These are phyloP conservation scores for Trichomonascaceae sp. DNA, from an alignment of 1,139 yeast species.

Conservation along the genomic window DNA sequence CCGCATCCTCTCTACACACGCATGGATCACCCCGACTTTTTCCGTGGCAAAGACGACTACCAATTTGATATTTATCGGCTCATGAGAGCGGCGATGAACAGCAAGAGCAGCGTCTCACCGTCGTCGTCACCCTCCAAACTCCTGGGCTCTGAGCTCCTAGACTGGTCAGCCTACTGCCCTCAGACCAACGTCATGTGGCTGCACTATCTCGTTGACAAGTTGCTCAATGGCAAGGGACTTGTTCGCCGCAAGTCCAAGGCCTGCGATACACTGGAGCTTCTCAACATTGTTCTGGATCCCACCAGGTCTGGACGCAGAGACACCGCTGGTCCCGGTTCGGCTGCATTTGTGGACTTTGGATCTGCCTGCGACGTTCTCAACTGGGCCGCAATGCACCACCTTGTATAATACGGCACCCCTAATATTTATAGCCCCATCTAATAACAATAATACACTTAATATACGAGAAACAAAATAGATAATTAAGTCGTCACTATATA, in stretches of 20 bases:
- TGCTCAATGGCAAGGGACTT: slow-evolving; percentile 29
- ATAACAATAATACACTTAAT: too few species aligned
- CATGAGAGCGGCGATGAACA: slow-evolving; percentile 26
- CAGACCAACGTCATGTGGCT: slow-evolving; percentile 38
- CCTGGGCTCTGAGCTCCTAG: slow-evolving; percentile 8
- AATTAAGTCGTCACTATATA: too few species aligned
- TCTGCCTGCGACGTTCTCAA: slow-evolving; percentile 18
- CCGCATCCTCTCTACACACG: slow-evolving; percentile 21
- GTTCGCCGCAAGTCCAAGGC: slow-evolving; percentile 16
- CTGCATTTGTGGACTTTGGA: slow-evolving; percentile 15
- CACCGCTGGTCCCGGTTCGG: slow-evolving; percentile 10
- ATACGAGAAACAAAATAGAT: too few species aligned
- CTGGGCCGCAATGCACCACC: too few species aligned
- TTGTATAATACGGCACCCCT: too few species aligned
- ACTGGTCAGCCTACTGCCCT: slow-evolving; percentile 33
- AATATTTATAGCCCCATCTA: too few species aligned
- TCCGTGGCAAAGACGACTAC: slow-evolving; percentile 37
- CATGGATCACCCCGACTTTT: slow-evolving; percentile 38
- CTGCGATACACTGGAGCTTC: slow-evolving; percentile 16
- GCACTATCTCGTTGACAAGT: slow-evolving; percentile 32
- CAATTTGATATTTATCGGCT: slow-evolving; percentile 40
- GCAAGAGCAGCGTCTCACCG: slow-evolving; percentile 5
- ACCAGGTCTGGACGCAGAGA: slow-evolving; percentile 17
- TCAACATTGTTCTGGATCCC: slow-evolving; percentile 26
- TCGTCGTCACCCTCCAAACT: slow-evolving; percentile 1